Evolutionary conservation across 164 flowering plant species (phyloP).

Genomic region (Taxillus chinensis): DNA sequence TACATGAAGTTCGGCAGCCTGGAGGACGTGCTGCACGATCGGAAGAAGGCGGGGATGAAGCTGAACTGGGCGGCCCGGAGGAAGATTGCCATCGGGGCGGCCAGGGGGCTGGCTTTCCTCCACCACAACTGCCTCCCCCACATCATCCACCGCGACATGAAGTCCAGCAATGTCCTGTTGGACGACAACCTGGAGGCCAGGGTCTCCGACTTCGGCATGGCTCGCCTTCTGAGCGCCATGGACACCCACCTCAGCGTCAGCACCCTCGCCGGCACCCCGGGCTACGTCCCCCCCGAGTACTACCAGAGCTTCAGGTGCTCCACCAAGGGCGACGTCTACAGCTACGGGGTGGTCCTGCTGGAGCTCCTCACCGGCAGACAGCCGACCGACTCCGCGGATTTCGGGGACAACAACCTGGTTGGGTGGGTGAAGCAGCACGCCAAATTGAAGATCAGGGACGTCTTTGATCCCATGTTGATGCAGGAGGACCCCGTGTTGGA

Average conservation of each 20-base stretch:
- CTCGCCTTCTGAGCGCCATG: conserved; percentile 84
- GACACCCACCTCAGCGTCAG: conserved; percentile 96
- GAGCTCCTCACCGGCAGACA: conserved; percentile 88
- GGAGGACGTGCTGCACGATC: conserved; percentile 83
- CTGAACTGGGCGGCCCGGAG: conserved; percentile 77
- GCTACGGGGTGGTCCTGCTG: conserved; percentile 89
- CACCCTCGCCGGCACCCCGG: conserved; percentile 95
- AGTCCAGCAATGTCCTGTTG: conserved; percentile 86
- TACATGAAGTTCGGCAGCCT: conserved; percentile 92
- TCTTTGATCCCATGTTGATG: conserved; percentile 67
- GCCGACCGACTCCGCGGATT: conserved; percentile 85
- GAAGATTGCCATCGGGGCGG: conserved; percentile 82
- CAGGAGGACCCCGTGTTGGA: conserved; percentile 66
- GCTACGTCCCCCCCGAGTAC: conserved; percentile 96
- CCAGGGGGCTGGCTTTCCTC: conserved; percentile 82
- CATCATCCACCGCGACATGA: conserved; percentile 96
- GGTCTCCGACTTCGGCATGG: conserved; percentile 99
- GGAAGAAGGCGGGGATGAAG: conserved; percentile 53
- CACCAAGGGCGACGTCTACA: conserved; percentile 93
- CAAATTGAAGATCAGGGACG: conserved; percentile 56
- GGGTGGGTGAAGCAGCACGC: conserved; percentile 97
- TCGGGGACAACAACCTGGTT: conserved; percentile 92
- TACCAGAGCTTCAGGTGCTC: conserved; percentile 92
- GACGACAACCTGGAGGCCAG: conserved; percentile 85
- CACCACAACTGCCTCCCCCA: conserved; percentile 92